phyloP scores from a whole-genome alignment of 306 rosid species.

The Medicago arabica region DNA sequence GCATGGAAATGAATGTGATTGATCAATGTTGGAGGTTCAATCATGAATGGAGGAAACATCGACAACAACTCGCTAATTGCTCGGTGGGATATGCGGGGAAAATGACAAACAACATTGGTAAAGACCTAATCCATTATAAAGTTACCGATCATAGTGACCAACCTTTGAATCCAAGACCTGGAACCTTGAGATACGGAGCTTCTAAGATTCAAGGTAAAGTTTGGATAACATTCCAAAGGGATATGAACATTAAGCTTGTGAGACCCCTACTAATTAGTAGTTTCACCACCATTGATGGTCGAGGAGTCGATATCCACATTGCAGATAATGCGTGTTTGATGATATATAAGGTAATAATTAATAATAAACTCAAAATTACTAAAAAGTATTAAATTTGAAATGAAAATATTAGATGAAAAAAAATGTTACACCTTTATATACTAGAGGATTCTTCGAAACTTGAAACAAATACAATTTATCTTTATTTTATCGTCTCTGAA shows the following conservation, averaged over 20 bases:
- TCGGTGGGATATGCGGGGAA: conserved; percentile 37
- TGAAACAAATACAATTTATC: too few relatives aligned
- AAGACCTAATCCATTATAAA: not conserved
- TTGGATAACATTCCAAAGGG: conserved; percentile 40
- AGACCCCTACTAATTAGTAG: conserved; percentile 30
- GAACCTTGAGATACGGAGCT: conserved; percentile 43
- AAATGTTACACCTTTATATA: too few relatives aligned
- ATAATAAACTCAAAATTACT: not conserved
- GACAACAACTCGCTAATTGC: conserved; percentile 32
- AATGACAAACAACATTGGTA: not conserved
- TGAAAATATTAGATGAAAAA: too few relatives aligned
- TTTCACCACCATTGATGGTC: not conserved
- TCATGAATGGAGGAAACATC: conserved; percentile 33
- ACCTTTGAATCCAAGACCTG: conserved; percentile 38
- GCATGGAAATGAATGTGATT: conserved; percentile 35
- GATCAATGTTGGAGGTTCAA: conserved; percentile 41
- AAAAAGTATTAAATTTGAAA: too few relatives aligned
- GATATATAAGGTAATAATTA: conserved; percentile 36
- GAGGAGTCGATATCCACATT: not conserved
- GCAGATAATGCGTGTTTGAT: conserved; percentile 7
- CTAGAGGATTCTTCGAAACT: too few relatives aligned
- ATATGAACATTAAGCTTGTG: conserved; percentile 38
- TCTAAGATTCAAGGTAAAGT: conserved; percentile 13
- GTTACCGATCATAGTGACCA: not conserved
- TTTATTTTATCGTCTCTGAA: too few relatives aligned